Base-by-base conservation (phyloP, 1,284 basidiomycete species). In the Apiotrichum veenhuisii region DNA sequence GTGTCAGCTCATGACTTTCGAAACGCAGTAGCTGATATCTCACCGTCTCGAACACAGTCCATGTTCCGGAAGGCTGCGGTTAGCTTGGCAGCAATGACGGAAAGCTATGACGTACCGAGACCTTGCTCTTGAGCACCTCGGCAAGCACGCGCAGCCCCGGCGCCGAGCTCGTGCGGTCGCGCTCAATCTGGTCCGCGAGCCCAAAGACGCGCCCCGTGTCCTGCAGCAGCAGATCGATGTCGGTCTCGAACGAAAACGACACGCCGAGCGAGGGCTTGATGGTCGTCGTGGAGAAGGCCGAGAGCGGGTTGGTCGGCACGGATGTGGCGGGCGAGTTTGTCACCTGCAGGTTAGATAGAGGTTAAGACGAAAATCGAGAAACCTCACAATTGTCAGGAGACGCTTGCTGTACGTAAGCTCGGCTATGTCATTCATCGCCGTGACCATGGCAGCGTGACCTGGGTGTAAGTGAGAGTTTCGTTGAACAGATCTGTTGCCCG, bases 11-110 rank as follows among this genome's bases (percentile, higher is more conserved):
- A 17, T 15, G 30, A 2, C 3, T n/a, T n/a, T n/a, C n/a, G n/a
- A 27, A 14, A 27, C 18, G 36, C 12, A 14, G 5, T n/a, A 9
- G 25, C 23, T 22, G 18, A 2, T 38, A 36, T 57, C 73, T 60
- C 45, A 75, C 75, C 9, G 75, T 77, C 50, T 77, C 74, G 26
- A 75, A 69, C 8, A 77, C 69, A 0, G 68, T 62, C 75, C 75
- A 77, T 14, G 46, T 47, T 1, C 71, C 72, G 0, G 66, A 61
- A 1, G 66, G 64, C 72, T 75, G 26, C 2, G 14, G 46, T 38
- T 33, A 54, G 49, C 12, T n/a, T 10, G 17, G 15, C 9, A 17
- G 23, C 33, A 23, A 36, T 18, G 14, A 18, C 3, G 12, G 15
- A 40, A 2, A 7, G 10, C 25, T n/a, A n/a, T n/a, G n/a, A 23